phyloP scores from a whole-genome alignment of 139 green algal genomes.

The Chlorella sorokiniana region DNA sequence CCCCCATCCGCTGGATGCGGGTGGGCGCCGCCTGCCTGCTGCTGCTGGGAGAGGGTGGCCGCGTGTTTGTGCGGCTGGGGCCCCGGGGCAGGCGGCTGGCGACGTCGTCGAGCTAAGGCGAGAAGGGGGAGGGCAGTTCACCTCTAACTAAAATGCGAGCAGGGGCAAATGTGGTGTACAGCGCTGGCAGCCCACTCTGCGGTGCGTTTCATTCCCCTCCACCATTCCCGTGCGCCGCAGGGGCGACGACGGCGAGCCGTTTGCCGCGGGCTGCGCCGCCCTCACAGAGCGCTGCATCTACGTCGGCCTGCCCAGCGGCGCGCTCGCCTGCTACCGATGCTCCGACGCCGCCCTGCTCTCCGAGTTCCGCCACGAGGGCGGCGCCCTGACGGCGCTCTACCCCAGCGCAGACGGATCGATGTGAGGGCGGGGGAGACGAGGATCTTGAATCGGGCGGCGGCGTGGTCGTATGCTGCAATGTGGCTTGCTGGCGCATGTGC shows the following conservation, averaged over 20 bases:
- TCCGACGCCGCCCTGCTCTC: conserved; percentile 47
- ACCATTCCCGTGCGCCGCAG: neutral
- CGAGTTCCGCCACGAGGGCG: conserved; percentile 66
- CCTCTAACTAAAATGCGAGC: too few relatives aligned
- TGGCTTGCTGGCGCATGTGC: too few relatives aligned
- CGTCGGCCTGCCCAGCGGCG: too few relatives aligned
- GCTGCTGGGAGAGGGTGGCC: too few relatives aligned
- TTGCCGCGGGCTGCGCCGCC: conserved; percentile 59
- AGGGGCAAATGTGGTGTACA: too few relatives aligned
- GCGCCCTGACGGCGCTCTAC: conserved; percentile 56
- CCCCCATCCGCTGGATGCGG: neutral
- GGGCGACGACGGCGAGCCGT: conserved; percentile 27
- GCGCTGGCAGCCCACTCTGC: neutral
- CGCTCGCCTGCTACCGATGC: conserved; percentile 61
- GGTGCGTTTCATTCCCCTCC: neutral
- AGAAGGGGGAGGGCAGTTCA: neutral
- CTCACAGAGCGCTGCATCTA: conserved; percentile 71
- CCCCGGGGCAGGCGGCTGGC: neutral
- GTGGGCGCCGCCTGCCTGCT: neutral
- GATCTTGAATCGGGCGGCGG: neutral
- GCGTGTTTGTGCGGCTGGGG: conserved; percentile 22
- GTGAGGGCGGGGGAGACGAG: neutral
- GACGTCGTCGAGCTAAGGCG: conserved; percentile 12
- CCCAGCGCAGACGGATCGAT: conserved; percentile 59
- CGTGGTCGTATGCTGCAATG: too few relatives aligned